Evolutionary conservation across 2,329 filamentous ascomycete genomes (phyloP), one percentile per base, ranked within the genome.

Genomic region (Aureobasidium melanogenum): DNA sequence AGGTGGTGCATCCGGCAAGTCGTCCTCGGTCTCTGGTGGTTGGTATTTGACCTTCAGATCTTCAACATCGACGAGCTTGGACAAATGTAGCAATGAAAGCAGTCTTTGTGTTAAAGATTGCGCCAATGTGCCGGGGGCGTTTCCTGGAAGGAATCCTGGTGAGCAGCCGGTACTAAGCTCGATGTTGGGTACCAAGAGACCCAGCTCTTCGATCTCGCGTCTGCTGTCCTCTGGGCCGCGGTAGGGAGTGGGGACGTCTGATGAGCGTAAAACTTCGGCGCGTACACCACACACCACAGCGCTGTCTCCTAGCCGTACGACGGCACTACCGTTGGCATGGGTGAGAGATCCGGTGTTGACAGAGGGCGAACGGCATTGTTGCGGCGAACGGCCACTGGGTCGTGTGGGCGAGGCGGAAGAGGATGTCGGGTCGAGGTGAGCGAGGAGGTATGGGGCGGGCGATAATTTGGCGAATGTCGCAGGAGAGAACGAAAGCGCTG

Each of bases 281-380:
- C 93, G 85, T 22, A 99, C 85, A 62, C 93, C 94, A 71, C 92
- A 97, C 39, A 99, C 92, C n/a, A 92, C 90, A 0, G 91, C 91
- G 1, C 93, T 97, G 73, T 95, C 90, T 50, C 94, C 94, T 56
- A 89, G 80, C 38, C 94, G 85, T 54, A 97, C 88, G 0, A 97
- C 87, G 0, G 93, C 88, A 68, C 90, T 95, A 56, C 94, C 94
- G 71, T 96, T 87, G 61, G 91, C 88, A 73, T 99, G 91, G 0
- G 91, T 89, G 54, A 99, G 79, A 24, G 90, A 94, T 28, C 89
- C 88, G 0, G 85, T 85, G 74, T 97, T 94, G 67, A 94, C 80
- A 36, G 86, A 85, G n/a, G 88, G 85, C 24, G 80, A 73, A 47
- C 94, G 87, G 62, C 86, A 84, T 68, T 92, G 82, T 32, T 82